Evolutionary conservation across 495 filamentous ascomycete genomes (phyloP), one percentile per base, ranked within the genome.

Genomic region (Podospora appendiculata): DNA sequence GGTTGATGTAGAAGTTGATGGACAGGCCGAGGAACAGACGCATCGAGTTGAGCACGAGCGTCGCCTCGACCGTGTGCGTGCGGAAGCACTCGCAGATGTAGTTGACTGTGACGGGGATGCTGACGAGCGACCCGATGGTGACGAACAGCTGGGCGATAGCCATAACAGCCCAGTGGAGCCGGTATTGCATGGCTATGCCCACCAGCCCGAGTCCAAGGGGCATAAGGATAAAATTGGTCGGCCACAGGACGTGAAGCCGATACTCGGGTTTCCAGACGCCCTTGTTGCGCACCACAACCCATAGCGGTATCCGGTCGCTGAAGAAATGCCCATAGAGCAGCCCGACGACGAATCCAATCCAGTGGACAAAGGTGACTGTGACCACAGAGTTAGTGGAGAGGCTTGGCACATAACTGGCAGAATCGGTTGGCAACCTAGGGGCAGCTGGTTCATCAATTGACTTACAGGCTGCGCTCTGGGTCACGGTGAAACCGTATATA

Each of bases 251-350:
- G 50, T 77, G 68, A 4, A 79, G 65, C 7, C 76, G 65, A 57
- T 76, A 80, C 46, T 79, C 77, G 10, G 76, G 75, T 47, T 72
- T 73, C 77, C 77, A 79, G 32, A 54, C 61, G 9, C 74, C 72
- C 18, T 65, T 61, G 47, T 67, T 64, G 8, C 64, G 66, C 0
- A 55, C 48, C 8, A 63, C 65, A 16, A 73, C 51, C 42, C 61
- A 66, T 8, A 79, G 61, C 0, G 77, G 74, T 18, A 79, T 48
- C 0, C 68, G 65, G 50, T 79, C 77, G 52, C 71, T 74, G 39
- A 76, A 44, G 40, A 67, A 64, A 45, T 72, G 63, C 3, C 75
- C 74, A 47, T 66, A 73, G 9, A 72, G 50, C 5, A 71, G 60
- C 6, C 72, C 74, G 33, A 72, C 45, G 11, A 73, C 50, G 35